A percentile compares a stretch with the other conserved stretches of the same genome.
These are phyloP conservation scores for Camelina neglecta DNA, from an alignment of 345 rosid genomes.

Conservation along the genomic window DNA sequence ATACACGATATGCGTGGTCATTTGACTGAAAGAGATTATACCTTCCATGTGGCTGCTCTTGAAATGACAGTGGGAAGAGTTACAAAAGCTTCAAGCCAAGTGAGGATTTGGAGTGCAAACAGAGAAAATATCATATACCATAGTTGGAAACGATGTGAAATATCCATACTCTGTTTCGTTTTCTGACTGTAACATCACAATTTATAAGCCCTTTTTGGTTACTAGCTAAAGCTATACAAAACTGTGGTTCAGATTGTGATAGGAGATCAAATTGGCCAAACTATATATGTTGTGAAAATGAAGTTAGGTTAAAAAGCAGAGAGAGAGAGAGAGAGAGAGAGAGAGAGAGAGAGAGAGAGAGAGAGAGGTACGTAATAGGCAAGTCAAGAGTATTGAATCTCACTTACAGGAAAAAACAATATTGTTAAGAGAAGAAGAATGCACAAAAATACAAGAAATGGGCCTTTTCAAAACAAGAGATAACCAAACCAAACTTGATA, in stretches of 20 bases:
- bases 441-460: constrained; percentile 36
- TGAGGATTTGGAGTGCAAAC: background rate
- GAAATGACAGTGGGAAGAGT: background rate
- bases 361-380: background rate
- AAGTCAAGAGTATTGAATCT: constrained; percentile 36
- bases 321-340: constrained; percentile 4
- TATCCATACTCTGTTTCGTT: background rate
- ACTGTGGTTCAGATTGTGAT: background rate
- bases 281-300: constrained; percentile 7
- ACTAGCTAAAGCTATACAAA: background rate
- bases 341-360: background rate
- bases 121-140: background rate
- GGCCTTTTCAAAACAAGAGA: constrained; percentile 18
- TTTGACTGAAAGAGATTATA: background rate
- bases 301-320: background rate
- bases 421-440: constrained; percentile 34
- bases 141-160: background rate
- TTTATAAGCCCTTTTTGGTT: background rate
- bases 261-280: background rate
- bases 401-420: constrained; percentile 32
- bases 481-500: constrained; percentile 25
- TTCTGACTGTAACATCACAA: background rate
- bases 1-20: background rate
- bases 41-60: background rate
- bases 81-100: background rate